Evolutionary conservation across 2,329 filamentous ascomycete species (phyloP).

Genomic region (Calonectria hongkongensis): DNA sequence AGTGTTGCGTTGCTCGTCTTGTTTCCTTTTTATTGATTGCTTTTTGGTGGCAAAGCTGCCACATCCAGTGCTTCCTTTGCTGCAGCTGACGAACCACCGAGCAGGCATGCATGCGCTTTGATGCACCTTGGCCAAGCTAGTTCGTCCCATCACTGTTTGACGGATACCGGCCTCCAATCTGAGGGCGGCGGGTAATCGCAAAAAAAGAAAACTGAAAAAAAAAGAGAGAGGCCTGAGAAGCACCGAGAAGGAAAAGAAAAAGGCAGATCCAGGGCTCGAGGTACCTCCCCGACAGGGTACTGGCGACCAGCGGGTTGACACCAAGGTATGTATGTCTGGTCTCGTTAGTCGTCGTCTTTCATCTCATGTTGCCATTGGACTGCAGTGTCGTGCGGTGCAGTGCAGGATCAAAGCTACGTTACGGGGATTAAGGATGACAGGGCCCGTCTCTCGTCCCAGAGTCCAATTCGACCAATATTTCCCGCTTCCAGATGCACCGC

Average conservation of each 20-base stretch:
- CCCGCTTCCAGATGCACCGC: slow-evolving; percentile 26
- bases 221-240: slow-evolving; percentile 17
- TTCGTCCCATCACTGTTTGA: slow-evolving; percentile 30
- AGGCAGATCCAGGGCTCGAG: slow-evolving; percentile 15
- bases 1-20: not conserved
- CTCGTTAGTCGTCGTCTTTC: slow-evolving; percentile 1
- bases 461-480: slow-evolving; percentile 27
- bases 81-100: slow-evolving; percentile 12
- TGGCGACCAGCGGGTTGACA: not conserved
- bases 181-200: slow-evolving; percentile 19
- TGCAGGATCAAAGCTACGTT: slow-evolving; percentile 20
- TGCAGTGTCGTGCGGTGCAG: not conserved
- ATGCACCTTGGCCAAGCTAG: slow-evolving; percentile 24
- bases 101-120: slow-evolving; percentile 19
- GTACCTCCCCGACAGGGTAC: not conserved
- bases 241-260: slow-evolving; percentile 13
- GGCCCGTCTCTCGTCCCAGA: slow-evolving; percentile 6
- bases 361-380: slow-evolving; percentile 27
- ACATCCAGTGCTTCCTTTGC: slow-evolving; percentile 8
- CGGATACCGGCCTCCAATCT: slow-evolving; percentile 28
- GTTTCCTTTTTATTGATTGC: slow-evolving; percentile 22
- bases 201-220: slow-evolving; percentile 8
- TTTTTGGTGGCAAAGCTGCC: slow-evolving; percentile 18
- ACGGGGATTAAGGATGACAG: slow-evolving; percentile 19
- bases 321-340: slow-evolving; percentile 16